Percentiles rank a stretch among this genome's conserved stretches.
These are phyloP conservation scores for Scutellaria baicalensis DNA, from an alignment of 257 asterid species.

Conservation along the genomic window DNA sequence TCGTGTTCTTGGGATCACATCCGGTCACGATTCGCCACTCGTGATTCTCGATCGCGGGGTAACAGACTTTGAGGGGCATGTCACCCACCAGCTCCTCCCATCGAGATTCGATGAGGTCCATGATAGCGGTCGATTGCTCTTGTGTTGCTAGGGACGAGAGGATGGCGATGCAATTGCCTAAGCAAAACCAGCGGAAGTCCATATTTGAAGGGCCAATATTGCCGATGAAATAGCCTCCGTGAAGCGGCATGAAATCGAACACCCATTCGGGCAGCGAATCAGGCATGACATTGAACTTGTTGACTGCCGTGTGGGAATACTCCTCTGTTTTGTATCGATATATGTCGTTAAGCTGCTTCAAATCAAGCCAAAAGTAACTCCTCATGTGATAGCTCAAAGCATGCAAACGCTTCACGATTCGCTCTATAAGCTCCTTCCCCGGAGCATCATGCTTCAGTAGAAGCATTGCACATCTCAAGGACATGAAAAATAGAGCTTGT, in stretches of 20 bases:
- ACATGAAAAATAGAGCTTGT: slow-evolving; percentile 51
- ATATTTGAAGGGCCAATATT: slow-evolving; percentile 43
- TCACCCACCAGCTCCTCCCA: slow-evolving; percentile 52
- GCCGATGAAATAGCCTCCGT: slow-evolving; percentile 47
- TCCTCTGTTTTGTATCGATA: slow-evolving; percentile 50
- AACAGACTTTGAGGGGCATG: slow-evolving; percentile 50
- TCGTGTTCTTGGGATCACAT: slow-evolving; percentile 45
- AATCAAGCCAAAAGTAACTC: slow-evolving; percentile 41
- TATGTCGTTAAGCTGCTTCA: slow-evolving; percentile 43
- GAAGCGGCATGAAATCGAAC: slow-evolving; percentile 43
- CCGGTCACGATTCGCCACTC: slow-evolving; percentile 51
- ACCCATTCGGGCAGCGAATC: slow-evolving; percentile 52
- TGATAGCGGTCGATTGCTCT: slow-evolving; percentile 41
- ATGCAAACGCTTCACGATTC: slow-evolving; percentile 34
- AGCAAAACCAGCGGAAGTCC: slow-evolving; percentile 58
- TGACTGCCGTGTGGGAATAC: slow-evolving; percentile 50
- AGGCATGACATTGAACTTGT: slow-evolving; percentile 51
- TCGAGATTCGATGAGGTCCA: slow-evolving; percentile 49
- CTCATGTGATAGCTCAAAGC: slow-evolving; percentile 53
- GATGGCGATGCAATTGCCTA: slow-evolving; percentile 48
- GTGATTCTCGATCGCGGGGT: slow-evolving; percentile 49
- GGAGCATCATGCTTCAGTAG: slow-evolving; percentile 35
- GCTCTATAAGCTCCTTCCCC: slow-evolving; percentile 35
- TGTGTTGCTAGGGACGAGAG: slow-evolving; percentile 42
- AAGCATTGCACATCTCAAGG: slow-evolving; percentile 41